These are phyloP conservation scores for Blastobotrys mokoenaii DNA, from an alignment of 805 yeast genomes.

Conservation along the genomic window DNA sequence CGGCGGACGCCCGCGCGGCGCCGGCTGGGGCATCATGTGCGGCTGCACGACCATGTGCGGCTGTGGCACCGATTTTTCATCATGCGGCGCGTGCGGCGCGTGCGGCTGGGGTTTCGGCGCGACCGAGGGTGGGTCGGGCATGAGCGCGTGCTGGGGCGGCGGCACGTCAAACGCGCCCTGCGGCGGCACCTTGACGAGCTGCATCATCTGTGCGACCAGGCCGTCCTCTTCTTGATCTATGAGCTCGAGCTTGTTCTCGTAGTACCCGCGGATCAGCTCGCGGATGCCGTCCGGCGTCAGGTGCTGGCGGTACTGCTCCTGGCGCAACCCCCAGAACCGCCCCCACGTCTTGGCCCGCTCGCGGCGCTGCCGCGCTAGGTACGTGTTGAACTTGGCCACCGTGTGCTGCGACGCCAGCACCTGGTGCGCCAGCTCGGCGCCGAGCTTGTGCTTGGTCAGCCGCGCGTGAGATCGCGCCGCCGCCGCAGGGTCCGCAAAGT, in stretches of 20 bases:
- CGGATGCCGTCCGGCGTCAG: neutral
- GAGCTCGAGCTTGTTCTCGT: neutral
- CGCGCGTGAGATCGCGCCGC: neutral
- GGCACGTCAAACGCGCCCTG: neutral
- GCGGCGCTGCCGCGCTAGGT: slow-evolving; percentile 23
- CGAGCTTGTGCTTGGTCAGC: neutral
- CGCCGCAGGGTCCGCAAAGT: slow-evolving; percentile 16
- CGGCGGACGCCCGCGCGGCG: slow-evolving; percentile 8
- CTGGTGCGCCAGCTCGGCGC: neutral
- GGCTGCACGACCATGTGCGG: slow-evolving; percentile 1
- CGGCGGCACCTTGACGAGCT: neutral
- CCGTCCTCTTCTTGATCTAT: too few species aligned
- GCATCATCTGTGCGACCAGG: too few species aligned
- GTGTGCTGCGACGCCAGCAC: slow-evolving; percentile 18
- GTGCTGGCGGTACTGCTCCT: slow-evolving; percentile 1
- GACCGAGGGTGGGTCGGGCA: slow-evolving; percentile 1
- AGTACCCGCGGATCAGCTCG: neutral
- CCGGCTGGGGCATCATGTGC: slow-evolving; percentile 1
- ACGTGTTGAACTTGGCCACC: slow-evolving; percentile 22
- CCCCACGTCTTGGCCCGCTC: slow-evolving; percentile 26
- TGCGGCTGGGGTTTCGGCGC: slow-evolving; percentile 5
- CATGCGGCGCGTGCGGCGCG: slow-evolving; percentile 6
- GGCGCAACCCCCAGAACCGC: slow-evolving; percentile 25
- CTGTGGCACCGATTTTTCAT: slow-evolving; percentile 31
- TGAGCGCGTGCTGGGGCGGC: neutral